Evolutionary conservation across 768 basidiomycete genomes (phyloP).

Genomic region (Auricularia heimuer): DNA sequence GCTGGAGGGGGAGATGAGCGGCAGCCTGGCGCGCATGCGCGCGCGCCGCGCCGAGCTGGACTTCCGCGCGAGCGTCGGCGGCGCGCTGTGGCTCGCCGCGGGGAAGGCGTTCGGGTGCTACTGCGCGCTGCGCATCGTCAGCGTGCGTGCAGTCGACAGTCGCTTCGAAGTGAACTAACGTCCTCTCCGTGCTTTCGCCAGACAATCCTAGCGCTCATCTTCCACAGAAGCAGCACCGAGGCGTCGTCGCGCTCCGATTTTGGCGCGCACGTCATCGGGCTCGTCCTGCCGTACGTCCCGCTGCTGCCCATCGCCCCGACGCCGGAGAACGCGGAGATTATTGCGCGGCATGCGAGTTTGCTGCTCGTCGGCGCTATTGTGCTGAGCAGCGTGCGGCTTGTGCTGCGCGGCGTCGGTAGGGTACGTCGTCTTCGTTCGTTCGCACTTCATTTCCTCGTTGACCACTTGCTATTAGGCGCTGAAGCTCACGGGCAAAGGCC

Average conservation of each 20-base stretch:
- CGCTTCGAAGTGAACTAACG: not conserved
- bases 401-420: constrained; percentile 57
- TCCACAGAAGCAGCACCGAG: constrained; percentile 27
- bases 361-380: constrained; percentile 70
- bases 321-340: constrained; percentile 27
- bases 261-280: constrained; percentile 30
- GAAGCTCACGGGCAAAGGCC: constrained; percentile 41
- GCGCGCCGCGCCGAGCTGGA: constrained; percentile 37
- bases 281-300: constrained; percentile 24
- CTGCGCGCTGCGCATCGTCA: constrained; percentile 52
- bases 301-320: constrained; percentile 27
- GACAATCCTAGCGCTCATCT: constrained; percentile 26
- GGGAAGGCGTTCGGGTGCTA: constrained; percentile 55
- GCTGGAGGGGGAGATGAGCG: constrained; percentile 57
- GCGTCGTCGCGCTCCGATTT: constrained; percentile 33
- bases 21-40: constrained; percentile 42
- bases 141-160: constrained; percentile 32
- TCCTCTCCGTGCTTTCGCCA: constrained; percentile 5
- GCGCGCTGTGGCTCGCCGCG: constrained; percentile 36
- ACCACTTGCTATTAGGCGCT: too few species aligned
- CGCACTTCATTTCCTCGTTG: too few species aligned
- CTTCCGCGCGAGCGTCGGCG: constrained; percentile 46
- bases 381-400: constrained; percentile 56
- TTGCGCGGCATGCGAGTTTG: constrained; percentile 51
- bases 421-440: constrained; percentile 29